Base-by-base conservation (phyloP, 1,284 basidiomycete genomes). In the Pseudozyma thailandica region DNA sequence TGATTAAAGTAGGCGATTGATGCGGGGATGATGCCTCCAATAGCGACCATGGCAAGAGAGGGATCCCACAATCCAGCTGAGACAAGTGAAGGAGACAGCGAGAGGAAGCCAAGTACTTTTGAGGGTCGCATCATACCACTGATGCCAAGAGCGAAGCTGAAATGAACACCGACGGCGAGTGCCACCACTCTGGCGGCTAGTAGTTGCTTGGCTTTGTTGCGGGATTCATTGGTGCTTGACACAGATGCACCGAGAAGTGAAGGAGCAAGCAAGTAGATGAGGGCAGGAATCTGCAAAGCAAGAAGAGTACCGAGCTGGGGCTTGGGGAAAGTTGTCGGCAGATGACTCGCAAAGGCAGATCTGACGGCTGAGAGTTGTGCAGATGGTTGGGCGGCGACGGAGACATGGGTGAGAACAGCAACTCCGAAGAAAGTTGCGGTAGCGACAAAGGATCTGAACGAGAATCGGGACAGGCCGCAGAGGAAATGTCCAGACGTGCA, bases 21-120 rank as follows among this genome's bases (percentile, higher is more conserved):
- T 54, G 85, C 85, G 6, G 85, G 85, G 1, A 85, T 16, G 16
- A 86, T 83, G 5, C 85, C 86, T 15, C 82, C 84, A 15, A 85
- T 51, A 6, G 86, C 81, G 46, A 86, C 83, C 74, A 86, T 78
- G 6, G 80, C 81, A 6, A 86, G 82, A 0, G 83, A 84, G 6
- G 86, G 86, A 61, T 86, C 86, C 77, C 84, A 86, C 0, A 51
- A 46, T 18, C 74, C 73, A 12, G 49, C 47, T 3, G 41, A 50
- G 41, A 68, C 35, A 27, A 60, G 53, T 2, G 12, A 15, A 16
- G 57, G 59, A 15, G 61, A 52, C 31, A 60, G 30, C 10, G 54
- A 50, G 27, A 56, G 58, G 44, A 61, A 68, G 18, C 44, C 50
- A 25, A 68, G 59, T 16, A 53, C 50, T n/a, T 58, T 62, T 13